Base-by-base conservation (phyloP, 2,329 filamentous ascomycete species). In the Hypomyces rosellus region DNA sequence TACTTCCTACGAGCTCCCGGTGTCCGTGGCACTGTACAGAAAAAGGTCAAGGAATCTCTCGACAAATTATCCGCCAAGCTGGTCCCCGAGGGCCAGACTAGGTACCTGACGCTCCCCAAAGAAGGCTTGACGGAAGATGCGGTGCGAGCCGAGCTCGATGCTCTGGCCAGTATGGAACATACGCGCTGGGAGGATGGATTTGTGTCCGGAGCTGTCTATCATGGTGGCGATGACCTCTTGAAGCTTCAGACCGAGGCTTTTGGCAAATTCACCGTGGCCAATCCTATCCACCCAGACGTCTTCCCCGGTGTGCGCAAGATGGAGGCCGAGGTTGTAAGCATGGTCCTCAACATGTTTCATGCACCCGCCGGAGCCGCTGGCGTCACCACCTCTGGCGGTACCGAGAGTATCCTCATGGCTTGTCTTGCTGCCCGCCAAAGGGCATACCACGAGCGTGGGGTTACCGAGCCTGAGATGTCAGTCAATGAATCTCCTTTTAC, bases 271-370 rank as follows among this genome's bases (percentile, higher is more conserved):
- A 92, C 90, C 46, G 93, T 99, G 30, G 81, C 90, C 37, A 99
- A 99, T 68, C 93, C 93, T 3, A 93, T 99, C 59, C 93, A 99
- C 68, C 93, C 93, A 6, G 93, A 99, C 71, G 92, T 99, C 40
- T 99, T 99, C 72, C 93, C 93, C 14, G 93, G 92, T 25, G 91
- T 99, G 47, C 79, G 93, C 62, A 99, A 99, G 80, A 99, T 99
- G 93, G 93, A 99, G 74, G 92, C 93, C 41, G 93, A 99, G 73
- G 76, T 99, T 54, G 93, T 99, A 47, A 87, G 91, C 57, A 99
- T 99, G 92, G 90, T 95, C 30, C 74, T 95, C 54, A 80, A 81
- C 41, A 74, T 99, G 67, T 99, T 96, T 75, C 89, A 95, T 68
- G 90, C 87, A 8, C 93, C 93, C 3, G 74, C 83, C n/a, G 85